Conservation (phyloP, 2,329 filamentous ascomycete species). For the Lecanicillium sp. region DNA sequence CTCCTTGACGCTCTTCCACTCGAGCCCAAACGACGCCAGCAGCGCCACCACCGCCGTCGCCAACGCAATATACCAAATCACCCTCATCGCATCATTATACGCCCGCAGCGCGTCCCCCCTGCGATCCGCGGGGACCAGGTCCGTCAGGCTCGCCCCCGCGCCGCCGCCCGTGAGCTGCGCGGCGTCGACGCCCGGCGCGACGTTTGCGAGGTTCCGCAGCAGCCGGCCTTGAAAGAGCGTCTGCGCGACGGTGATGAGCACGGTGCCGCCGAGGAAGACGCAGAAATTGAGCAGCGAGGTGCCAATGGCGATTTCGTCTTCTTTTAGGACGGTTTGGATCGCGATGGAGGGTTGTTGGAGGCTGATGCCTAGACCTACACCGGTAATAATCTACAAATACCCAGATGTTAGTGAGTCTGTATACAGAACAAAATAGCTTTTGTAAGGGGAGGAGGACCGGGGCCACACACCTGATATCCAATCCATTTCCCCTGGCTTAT, state of each 20-base stretch:
- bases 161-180: not conserved
- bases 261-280: constrained; percentile 1
- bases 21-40: not conserved
- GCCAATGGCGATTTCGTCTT: constrained; percentile 1
- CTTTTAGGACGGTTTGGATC: constrained; percentile 30
- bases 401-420: not conserved
- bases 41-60: not conserved
- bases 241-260: not conserved
- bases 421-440: too few relatives aligned
- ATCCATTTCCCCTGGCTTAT: constrained; percentile 37
- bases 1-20: not conserved
- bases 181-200: not conserved
- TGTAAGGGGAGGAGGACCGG: too few relatives aligned
- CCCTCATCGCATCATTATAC: constrained; percentile 1
- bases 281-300: not conserved
- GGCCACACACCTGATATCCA: constrained; percentile 36
- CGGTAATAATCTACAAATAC: constrained; percentile 31
- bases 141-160: not conserved
- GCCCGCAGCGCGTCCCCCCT: not conserved
- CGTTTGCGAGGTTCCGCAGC: not conserved
- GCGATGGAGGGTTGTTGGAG: constrained; percentile 44
- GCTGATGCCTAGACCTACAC: constrained; percentile 34
- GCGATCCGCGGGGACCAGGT: not conserved
- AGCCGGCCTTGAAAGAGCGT: not conserved
- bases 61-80: constrained; percentile 1